Conservation (phyloP, 2,329 filamentous ascomycete genomes). For the Neonectria sp. region DNA sequence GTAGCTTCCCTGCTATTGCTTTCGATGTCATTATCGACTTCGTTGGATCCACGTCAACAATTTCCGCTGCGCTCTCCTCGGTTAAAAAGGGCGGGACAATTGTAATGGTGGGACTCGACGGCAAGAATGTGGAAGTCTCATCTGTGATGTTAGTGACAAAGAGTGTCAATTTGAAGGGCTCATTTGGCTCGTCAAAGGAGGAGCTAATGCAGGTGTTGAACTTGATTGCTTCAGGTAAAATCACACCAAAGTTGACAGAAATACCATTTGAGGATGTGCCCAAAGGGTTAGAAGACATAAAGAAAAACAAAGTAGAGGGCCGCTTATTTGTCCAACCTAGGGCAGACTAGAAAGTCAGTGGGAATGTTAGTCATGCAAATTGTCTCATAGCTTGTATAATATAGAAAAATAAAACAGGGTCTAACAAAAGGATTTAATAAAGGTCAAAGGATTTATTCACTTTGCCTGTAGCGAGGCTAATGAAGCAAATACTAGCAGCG, state of each 20-base stretch:
- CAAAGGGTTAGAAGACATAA: conserved; percentile 20
- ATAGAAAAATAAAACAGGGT: neutral
- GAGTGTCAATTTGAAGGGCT: conserved; percentile 25
- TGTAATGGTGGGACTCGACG: conserved; percentile 25
- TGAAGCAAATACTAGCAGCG: neutral
- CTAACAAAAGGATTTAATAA: neutral
- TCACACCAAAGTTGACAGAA: conserved; percentile 22
- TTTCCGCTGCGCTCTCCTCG: neutral
- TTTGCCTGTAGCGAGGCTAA: neutral
- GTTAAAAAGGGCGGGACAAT: conserved; percentile 16
- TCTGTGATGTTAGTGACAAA: conserved; percentile 22
- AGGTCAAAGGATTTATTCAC: neutral
- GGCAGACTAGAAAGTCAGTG: neutral
- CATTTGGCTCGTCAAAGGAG: conserved; percentile 24
- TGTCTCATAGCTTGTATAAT: neutral
- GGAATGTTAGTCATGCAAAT: neutral
- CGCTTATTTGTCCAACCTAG: conserved; percentile 25
- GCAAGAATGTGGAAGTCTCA: conserved; percentile 9
- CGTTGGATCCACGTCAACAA: conserved; percentile 7
- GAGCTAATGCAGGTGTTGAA: conserved; percentile 22
- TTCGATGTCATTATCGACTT: conserved; percentile 22
- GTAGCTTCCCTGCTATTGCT: conserved; percentile 4
- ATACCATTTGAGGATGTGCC: conserved; percentile 26
- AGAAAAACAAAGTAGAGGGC: conserved; percentile 16
- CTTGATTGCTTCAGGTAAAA: conserved; percentile 20